phyloP scores from a whole-genome alignment of 208 protist genomes.

The Trypanosoma lewisi region DNA sequence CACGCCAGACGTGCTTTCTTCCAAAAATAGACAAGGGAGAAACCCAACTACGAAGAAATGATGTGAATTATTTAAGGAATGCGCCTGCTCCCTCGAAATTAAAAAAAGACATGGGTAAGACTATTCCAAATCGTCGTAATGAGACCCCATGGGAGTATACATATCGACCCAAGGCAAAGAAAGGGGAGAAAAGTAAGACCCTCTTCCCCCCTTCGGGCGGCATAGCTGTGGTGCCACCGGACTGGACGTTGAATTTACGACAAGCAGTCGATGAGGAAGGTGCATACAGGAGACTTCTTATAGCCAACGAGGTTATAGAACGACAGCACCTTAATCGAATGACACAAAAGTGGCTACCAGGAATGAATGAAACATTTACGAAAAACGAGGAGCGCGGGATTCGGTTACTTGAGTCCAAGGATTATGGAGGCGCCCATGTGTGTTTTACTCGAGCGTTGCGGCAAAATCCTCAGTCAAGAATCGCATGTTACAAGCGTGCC shows the following conservation, averaged over 20 bases:
- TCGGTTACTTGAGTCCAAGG: conserved; percentile 15
- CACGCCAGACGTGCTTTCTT: neutral
- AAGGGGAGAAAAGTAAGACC: neutral
- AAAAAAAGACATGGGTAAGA: neutral
- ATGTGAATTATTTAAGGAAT: neutral
- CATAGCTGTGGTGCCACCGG: neutral
- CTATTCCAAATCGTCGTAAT: neutral
- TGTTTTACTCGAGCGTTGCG: conserved; percentile 25
- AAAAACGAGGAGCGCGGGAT: conserved; percentile 26
- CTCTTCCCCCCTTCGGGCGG: no score
- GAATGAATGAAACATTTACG: neutral
- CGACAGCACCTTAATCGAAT: conserved; percentile 19
- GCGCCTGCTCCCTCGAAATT: neutral
- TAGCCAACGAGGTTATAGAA: conserved; percentile 35
- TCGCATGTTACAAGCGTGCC: conserved; percentile 37
- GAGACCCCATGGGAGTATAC: conserved; percentile 10
- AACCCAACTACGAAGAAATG: neutral
- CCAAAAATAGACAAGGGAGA: conserved; percentile 11
- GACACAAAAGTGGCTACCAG: neutral
- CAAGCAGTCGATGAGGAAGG: conserved; percentile 19
- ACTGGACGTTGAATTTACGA: neutral
- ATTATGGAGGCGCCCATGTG: conserved; percentile 26
- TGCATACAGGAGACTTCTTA: conserved; percentile 16
- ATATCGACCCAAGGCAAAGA: conserved; percentile 12
- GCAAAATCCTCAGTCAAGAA: conserved; percentile 21